Evolutionary conservation across 1,139 yeast species (phyloP), one percentile per base, ranked within the genome.

Genomic region (Keqinozyma sinolaborantium): DNA sequence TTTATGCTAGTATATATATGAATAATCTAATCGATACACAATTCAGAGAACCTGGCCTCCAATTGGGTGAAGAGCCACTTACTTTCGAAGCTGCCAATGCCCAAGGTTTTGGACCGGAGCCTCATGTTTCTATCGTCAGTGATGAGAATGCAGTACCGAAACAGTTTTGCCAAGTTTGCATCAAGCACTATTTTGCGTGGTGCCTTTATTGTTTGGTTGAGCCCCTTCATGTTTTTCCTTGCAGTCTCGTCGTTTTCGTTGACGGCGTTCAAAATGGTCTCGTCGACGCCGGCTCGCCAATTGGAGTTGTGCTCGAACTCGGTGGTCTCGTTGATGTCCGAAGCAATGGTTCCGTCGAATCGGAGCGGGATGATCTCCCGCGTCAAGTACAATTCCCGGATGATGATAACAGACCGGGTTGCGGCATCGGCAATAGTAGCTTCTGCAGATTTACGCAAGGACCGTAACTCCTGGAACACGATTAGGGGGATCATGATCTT

Each of bases 341-440:
- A 61, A 1, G 82, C 81, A 29, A 70, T 61, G 1, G 77, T 62
- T 14, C 82, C 82, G 50, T 76, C 79, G 30, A 73, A 74, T 36
- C 81, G 58, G 26, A 75, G 56, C 2, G 76, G 76, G 16, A 68
- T 38, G 44, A 74, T 53, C 34, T 68, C 76, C 39, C 71, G 65
- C 29, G 83, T 79, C 18, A 70, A 55, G 45, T 78, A 79, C 34
- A 83, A 59, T 46, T 82, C 88, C 38, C 90, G 65, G 20, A 83
- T 72, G 5, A 83, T 79, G 12, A 83, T 80, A 12, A 83, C 88
- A 2, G 88, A 83, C 36, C 92, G 62, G 0, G 92, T 83, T 1
- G 92, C 92, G 2, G 90, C 83, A 51, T 83, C 94, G 2, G 87
- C 79, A 19, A 83, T 80, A 4, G 84, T 76, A 4, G 82, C 83